Conservation (phyloP, 1,284 basidiomycete species). For the Heterobasidion annosum region DNA sequence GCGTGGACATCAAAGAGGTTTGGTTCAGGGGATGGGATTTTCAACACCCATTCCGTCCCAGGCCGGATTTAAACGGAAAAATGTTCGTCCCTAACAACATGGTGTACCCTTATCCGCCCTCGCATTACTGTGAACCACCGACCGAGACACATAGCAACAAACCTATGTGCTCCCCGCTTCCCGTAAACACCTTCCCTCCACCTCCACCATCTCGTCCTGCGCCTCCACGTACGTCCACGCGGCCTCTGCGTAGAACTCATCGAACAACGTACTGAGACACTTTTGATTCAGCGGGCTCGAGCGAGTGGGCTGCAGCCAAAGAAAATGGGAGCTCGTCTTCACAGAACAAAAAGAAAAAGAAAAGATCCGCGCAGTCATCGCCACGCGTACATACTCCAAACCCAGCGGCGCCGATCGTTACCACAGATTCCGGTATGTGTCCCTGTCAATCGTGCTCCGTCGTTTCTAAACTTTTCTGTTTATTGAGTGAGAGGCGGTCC, state of each 20-base stretch:
- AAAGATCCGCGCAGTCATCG: too few species aligned
- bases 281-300: background rate
- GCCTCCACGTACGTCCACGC: constrained; percentile 5
- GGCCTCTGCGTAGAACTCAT: background rate
- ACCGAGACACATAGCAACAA: constrained; percentile 44
- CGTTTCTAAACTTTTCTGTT: too few species aligned
- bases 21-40: constrained; percentile 50
- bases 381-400: too few species aligned
- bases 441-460: too few species aligned
- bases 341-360: too few species aligned
- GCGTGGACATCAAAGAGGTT: constrained; percentile 35
- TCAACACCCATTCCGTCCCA: constrained; percentile 14
- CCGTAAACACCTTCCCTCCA: constrained; percentile 16
- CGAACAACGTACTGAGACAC: background rate
- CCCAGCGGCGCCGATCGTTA: too few species aligned
- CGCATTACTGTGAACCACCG: constrained; percentile 43
- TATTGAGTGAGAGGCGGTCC: too few species aligned
- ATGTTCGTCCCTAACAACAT: constrained; percentile 22
- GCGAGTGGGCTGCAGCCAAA: background rate
- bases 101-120: constrained; percentile 42
- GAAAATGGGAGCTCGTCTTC: too few species aligned
- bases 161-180: constrained; percentile 50
- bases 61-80: background rate
- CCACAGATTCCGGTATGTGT: too few species aligned
- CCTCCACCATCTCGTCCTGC: constrained; percentile 2